A percentile compares a stretch with the other conserved stretches of the same genome.
Conservation (phyloP, 768 basidiomycete species). For the Saitozyma sp. region DNA sequence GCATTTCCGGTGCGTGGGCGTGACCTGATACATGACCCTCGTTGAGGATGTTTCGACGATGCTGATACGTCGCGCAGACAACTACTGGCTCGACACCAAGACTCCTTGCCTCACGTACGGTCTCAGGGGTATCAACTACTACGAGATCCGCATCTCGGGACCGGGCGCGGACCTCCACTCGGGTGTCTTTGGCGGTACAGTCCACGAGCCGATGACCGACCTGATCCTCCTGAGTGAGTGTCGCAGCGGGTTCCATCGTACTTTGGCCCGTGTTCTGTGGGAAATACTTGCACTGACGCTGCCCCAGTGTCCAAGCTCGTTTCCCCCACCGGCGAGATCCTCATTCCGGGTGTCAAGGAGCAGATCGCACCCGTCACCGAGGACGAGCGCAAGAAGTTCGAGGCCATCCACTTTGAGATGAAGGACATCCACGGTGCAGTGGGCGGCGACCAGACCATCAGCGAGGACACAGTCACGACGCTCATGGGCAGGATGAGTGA, state of each 20-base stretch:
- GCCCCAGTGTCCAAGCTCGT: slow-evolving; percentile 73
- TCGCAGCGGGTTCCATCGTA: too few relatives aligned
- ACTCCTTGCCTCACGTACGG: slow-evolving; percentile 68
- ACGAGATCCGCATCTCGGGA: slow-evolving; percentile 75
- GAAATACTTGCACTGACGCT: too few relatives aligned
- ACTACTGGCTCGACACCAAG: slow-evolving; percentile 72
- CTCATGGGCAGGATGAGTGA: slow-evolving; percentile 91
- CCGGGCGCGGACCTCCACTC: slow-evolving; percentile 88
- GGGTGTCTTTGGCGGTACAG: slow-evolving; percentile 58
- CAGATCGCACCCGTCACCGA: slow-evolving; percentile 73
- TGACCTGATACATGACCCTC: slow-evolving; percentile 7
- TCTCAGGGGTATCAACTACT: slow-evolving; percentile 83
- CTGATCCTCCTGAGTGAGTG: slow-evolving; percentile 64
- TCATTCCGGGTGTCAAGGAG: slow-evolving; percentile 84
- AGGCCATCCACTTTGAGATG: slow-evolving; percentile 66
- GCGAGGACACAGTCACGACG: slow-evolving; percentile 66
- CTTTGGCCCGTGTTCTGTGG: too few relatives aligned
- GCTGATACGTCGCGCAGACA: slow-evolving; percentile 61
- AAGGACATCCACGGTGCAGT: slow-evolving; percentile 72
- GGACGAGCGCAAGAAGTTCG: slow-evolving; percentile 74
- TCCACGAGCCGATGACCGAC: slow-evolving; percentile 82
- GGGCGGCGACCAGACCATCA: slow-evolving; percentile 73
- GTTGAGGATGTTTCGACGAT: neutral
- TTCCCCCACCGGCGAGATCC: slow-evolving; percentile 71
- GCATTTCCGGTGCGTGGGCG: slow-evolving; percentile 60